Conservation (phyloP, 495 filamentous ascomycete species). For the Lepidopterella palustris region DNA sequence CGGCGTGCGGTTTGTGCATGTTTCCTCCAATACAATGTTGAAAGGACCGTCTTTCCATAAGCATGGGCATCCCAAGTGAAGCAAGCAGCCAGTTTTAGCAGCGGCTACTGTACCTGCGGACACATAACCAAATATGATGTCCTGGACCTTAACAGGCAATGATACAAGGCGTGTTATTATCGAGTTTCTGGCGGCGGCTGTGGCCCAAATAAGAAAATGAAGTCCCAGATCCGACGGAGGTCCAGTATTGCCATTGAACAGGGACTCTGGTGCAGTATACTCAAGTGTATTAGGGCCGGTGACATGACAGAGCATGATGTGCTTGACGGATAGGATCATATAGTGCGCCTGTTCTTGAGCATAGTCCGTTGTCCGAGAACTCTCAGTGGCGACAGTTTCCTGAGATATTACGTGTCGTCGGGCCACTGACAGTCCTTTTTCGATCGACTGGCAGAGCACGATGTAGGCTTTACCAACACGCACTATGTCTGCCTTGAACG, state of each 20-base stretch:
- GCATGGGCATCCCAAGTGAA: no score
- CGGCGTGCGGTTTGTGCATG: no score
- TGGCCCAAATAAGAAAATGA: constrained; percentile 13
- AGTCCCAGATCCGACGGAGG: constrained; percentile 13
- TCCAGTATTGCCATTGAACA: constrained; percentile 10
- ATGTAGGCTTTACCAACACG: no score
- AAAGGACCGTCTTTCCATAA: no score
- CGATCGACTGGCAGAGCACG: constrained; percentile 7
- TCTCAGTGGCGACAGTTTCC: no score
- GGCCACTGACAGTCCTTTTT: constrained; percentile 8
- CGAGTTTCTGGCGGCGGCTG: constrained; percentile 11
- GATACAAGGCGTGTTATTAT: constrained; percentile 7
- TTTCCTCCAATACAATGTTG: no score
- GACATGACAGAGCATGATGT: constrained; percentile 11
- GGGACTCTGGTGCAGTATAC: constrained; percentile 14
- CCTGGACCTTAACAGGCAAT: constrained; percentile 8
- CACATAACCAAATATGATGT: no score
- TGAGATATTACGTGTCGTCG: constrained; percentile 10
- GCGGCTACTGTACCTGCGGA: no score
- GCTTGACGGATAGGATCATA: constrained; percentile 11
- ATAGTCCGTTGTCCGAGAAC: constrained; percentile 6
- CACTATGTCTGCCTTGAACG: no score
- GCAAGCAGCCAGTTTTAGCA: no score
- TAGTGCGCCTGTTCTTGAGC: constrained; percentile 6
- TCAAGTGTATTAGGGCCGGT: constrained; percentile 2